Evolutionary conservation across 306 rosid species (phyloP).

Genomic region (Prunus davidiana): DNA sequence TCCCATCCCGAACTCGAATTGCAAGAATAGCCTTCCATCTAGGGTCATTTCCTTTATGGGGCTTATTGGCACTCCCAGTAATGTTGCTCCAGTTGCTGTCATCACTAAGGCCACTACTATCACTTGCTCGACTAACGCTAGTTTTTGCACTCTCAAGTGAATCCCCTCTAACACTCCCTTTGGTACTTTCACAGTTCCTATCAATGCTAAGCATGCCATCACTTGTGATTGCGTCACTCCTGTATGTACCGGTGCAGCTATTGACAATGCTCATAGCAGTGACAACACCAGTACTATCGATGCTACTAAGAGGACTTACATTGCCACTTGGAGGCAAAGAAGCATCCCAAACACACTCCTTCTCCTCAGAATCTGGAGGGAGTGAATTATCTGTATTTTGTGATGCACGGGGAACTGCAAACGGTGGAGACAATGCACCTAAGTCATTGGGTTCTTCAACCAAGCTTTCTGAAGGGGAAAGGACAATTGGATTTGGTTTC

Average conservation of each 20-base stretch:
- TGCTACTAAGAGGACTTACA: slow-evolving; percentile 96
- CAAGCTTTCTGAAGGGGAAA: slow-evolving; percentile 63
- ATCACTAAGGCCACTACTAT: slow-evolving; percentile 95
- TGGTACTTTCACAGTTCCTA: slow-evolving; percentile 72
- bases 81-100: slow-evolving; percentile 98
- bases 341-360: slow-evolving; percentile 98
- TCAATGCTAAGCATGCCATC: slow-evolving; percentile 93
- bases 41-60: slow-evolving; percentile 99
- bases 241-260: slow-evolving; percentile 89
- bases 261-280: slow-evolving; percentile 90
- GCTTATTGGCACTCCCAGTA: slow-evolving; percentile 96
- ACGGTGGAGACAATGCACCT: slow-evolving; percentile 50
- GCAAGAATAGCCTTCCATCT: slow-evolving; percentile 99
- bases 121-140: slow-evolving; percentile 87
- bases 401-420: slow-evolving; percentile 54
- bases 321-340: slow-evolving; percentile 99
- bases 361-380: slow-evolving; percentile 82
- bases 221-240: slow-evolving; percentile 74
- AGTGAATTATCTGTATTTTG: slow-evolving; percentile 64
- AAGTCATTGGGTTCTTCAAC: slow-evolving; percentile 58
- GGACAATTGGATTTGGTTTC: slow-evolving; percentile 50
- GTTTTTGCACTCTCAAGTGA: slow-evolving; percentile 97
- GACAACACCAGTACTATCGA: slow-evolving; percentile 84
- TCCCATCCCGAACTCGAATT: slow-evolving; percentile 85
- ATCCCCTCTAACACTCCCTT: slow-evolving; percentile 87